Percentiles rank a stretch among this genome's conserved stretches.
Evolutionary conservation across 495 filamentous ascomycete species (phyloP).

Genomic region (Aspergillus sparsus): DNA sequence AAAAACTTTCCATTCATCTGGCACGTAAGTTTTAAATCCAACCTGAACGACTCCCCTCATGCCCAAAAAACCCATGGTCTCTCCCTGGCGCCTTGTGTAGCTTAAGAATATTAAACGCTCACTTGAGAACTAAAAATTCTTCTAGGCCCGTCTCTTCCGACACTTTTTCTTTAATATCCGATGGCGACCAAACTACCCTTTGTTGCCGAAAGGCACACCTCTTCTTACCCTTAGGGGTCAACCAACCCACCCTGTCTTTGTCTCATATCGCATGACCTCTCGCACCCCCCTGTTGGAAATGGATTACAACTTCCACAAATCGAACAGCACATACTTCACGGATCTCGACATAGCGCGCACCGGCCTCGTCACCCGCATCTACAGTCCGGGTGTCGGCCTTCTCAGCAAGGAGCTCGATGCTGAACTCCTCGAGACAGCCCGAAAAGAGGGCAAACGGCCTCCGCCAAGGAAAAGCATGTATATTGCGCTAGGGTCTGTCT

Average conservation of each 20-base stretch:
- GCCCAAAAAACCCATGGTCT: neutral
- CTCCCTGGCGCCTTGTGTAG: too few species aligned
- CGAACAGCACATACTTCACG: conserved; percentile 73
- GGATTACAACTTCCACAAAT: conserved; percentile 73
- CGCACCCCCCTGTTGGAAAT: conserved; percentile 58
- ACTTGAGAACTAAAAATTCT: neutral
- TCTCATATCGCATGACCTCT: conserved; percentile 52
- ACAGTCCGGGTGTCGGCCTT: conserved; percentile 57
- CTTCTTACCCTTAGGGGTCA: conserved; percentile 35
- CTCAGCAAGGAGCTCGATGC: conserved; percentile 49
- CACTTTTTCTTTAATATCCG: conserved; percentile 54
- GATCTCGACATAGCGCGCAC: conserved; percentile 72
- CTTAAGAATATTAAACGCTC: neutral
- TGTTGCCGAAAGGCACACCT: conserved; percentile 36
- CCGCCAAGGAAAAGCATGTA: conserved; percentile 43
- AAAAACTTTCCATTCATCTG: conserved; percentile 64
- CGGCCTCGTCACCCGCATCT: conserved; percentile 59
- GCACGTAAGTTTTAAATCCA: conserved; percentile 54
- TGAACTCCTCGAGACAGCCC: conserved; percentile 37
- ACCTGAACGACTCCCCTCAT: neutral
- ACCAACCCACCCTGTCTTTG: conserved; percentile 55
- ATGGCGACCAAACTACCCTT: conserved; percentile 40
- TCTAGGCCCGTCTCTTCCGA: conserved; percentile 39
- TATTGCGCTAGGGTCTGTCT: conserved; percentile 66
- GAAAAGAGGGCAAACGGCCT: conserved; percentile 42